phyloP scores from a whole-genome alignment of 805 yeast species.

The Candida montana region DNA sequence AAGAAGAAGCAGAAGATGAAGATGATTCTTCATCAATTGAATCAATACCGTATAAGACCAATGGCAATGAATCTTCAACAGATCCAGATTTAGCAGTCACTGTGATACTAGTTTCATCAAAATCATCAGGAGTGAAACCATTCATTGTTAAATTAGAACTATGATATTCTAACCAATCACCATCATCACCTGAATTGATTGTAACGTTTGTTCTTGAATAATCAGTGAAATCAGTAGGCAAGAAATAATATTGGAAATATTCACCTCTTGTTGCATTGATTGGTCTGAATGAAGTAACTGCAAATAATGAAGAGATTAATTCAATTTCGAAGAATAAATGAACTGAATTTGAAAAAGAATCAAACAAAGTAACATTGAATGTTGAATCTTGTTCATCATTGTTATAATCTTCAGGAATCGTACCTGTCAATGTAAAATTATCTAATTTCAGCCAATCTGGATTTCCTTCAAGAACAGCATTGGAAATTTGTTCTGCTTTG shows the following conservation, averaged over 20 bases:
- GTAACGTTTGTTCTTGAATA: constrained; percentile 42
- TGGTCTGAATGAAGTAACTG: constrained; percentile 44
- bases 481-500: constrained; percentile 45
- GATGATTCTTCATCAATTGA: constrained; percentile 14
- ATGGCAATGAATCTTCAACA: constrained; percentile 34
- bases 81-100: constrained; percentile 37
- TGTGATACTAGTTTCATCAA: constrained; percentile 35
- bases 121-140: constrained; percentile 59
- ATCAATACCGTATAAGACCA: constrained; percentile 50
- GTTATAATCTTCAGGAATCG: constrained; percentile 43
- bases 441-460: constrained; percentile 57
- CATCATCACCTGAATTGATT: constrained; percentile 35
- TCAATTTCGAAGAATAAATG: constrained; percentile 53
- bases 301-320: constrained; percentile 49
- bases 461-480: constrained; percentile 40
- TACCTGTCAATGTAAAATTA: constrained; percentile 45
- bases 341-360: constrained; percentile 55
- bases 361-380: constrained; percentile 54
- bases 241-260: constrained; percentile 52
- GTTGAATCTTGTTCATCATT: constrained; percentile 20
- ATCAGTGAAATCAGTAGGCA: constrained; percentile 53
- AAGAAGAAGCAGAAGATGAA: constrained; percentile 19
- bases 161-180: constrained; percentile 65
- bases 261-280: constrained; percentile 65
- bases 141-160: constrained; percentile 54